phyloP scores from a whole-genome alignment of 306 rosid genomes.

The barrel medic (Medicago truncatula) region MtrunA17r5.0-ANR NC_053042.1:40700501-40701000 shows the following conservation, averaged over 20 bases:
- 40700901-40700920: not conserved
- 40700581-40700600: not conserved
- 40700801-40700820: not conserved
- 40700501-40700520: no score
- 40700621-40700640: not conserved
- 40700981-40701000: no score
- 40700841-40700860: not conserved
- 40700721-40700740: not conserved
- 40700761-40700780: not conserved
- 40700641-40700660: not conserved
- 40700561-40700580: not conserved
- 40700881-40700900: not conserved
- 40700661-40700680: not conserved
- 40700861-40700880: not conserved
- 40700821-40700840: not conserved
- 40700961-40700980: not conserved
- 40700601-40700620: not conserved
- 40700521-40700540: no score
- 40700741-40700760: not conserved
- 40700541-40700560: not conserved
- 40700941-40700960: not conserved
- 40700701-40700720: not conserved
- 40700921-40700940: not conserved
- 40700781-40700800: not conserved
- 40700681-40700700: not conserved